Evolutionary conservation across 1,284 basidiomycete genomes (phyloP).

Genomic region (Cystobasidium sp.): DNA sequence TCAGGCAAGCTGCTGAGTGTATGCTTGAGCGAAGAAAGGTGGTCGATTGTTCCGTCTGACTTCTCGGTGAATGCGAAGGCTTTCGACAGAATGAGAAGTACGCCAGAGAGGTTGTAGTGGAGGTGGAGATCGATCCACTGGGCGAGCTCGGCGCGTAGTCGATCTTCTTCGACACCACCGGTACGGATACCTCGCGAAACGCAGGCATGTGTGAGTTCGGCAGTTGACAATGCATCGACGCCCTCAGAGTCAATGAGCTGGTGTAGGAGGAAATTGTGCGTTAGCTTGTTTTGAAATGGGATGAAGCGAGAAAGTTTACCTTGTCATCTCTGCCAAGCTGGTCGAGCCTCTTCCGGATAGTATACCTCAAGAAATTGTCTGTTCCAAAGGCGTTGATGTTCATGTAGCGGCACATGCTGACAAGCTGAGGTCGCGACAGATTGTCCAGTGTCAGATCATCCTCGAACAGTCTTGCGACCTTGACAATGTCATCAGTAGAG

Average conservation of each 20-base stretch:
- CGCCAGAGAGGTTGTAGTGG: slow-evolving; percentile 82
- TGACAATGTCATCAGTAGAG: slow-evolving; percentile 83
- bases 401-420: slow-evolving; percentile 97
- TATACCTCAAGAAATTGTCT: slow-evolving; percentile 95
- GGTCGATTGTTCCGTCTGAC: slow-evolving; percentile 71
- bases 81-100: slow-evolving; percentile 86
- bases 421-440: slow-evolving; percentile 92
- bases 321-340: slow-evolving; percentile 88
- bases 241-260: slow-evolving; percentile 86
- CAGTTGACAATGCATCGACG: slow-evolving; percentile 83
- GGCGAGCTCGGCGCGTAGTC: slow-evolving; percentile 80
- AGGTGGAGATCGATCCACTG: slow-evolving; percentile 95
- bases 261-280: background rate
- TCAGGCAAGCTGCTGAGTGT: slow-evolving; percentile 93
- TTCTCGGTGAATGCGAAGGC: slow-evolving; percentile 93
- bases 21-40: slow-evolving; percentile 78
- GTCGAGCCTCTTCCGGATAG: slow-evolving; percentile 82
- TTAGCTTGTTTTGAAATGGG: background rate
- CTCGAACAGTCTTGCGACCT: slow-evolving; percentile 94
- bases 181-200: slow-evolving; percentile 94
- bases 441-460: slow-evolving; percentile 98
- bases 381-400: slow-evolving; percentile 98
- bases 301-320: slow-evolving; percentile 51
- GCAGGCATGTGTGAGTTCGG: slow-evolving; percentile 89
- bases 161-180: slow-evolving; percentile 64